A percentile compares a stretch with the other conserved stretches of the same genome.
These are phyloP conservation scores for Asterophora parasitica DNA, from an alignment of 768 basidiomycete genomes.

Conservation along the genomic window DNA sequence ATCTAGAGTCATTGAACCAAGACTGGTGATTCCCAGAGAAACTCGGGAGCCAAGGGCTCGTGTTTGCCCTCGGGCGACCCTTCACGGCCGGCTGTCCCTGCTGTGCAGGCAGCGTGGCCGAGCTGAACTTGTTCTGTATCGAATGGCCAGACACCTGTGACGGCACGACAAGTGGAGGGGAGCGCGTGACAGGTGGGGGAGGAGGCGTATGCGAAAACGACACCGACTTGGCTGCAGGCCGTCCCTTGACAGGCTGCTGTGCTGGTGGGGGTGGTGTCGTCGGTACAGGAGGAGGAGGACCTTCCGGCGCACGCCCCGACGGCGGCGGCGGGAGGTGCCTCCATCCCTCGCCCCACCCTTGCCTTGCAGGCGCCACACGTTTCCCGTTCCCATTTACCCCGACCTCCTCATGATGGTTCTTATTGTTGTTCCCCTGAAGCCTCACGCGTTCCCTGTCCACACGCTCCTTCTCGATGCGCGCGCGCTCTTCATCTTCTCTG, in stretches of 20 bases:
- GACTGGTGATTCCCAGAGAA: constrained; percentile 69
- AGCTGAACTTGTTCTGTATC: background rate
- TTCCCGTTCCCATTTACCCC: constrained; percentile 27
- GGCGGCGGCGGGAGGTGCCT: constrained; percentile 1
- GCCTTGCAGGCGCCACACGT: constrained; percentile 13
- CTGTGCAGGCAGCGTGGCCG: constrained; percentile 6
- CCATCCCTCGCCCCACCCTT: constrained; percentile 9
- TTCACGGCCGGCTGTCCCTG: constrained; percentile 14
- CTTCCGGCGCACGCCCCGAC: background rate
- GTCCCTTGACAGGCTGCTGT: constrained; percentile 20
- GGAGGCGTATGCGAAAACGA: constrained; percentile 33
- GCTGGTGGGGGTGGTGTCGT: background rate
- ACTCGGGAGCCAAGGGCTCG: constrained; percentile 60
- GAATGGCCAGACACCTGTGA: background rate
- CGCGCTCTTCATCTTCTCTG: constrained; percentile 38
- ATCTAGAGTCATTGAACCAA: constrained; percentile 94
- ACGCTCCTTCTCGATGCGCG: constrained; percentile 28
- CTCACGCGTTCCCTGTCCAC: constrained; percentile 7
- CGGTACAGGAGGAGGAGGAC: constrained; percentile 4
- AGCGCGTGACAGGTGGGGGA: constrained; percentile 1
- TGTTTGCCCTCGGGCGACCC: constrained; percentile 65
- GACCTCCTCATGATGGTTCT: background rate
- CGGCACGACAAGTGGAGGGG: constrained; percentile 25
- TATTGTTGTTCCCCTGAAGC: constrained; percentile 6
- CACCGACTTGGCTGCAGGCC: constrained; percentile 48